These are phyloP conservation scores for Macrocybe gigantea DNA, from an alignment of 768 basidiomycete species.

Conservation along the genomic window DNA sequence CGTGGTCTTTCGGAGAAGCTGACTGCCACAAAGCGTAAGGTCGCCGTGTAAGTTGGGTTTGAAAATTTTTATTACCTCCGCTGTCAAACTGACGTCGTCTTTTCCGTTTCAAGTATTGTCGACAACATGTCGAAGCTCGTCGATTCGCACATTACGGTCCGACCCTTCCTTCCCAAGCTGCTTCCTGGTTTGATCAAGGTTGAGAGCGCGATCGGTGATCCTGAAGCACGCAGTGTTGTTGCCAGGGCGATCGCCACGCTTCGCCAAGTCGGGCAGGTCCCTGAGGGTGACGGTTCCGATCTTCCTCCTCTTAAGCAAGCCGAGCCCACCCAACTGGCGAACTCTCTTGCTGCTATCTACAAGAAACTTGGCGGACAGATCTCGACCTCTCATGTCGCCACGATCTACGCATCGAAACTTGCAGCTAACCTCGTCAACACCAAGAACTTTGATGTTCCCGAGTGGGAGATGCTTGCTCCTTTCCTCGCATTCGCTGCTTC, in stretches of 20 bases:
- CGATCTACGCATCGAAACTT: slow-evolving; percentile 69
- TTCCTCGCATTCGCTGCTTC: slow-evolving; percentile 66
- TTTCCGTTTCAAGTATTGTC: slow-evolving; percentile 56
- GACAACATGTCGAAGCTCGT: slow-evolving; percentile 99
- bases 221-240: slow-evolving; percentile 93
- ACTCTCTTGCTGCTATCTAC: slow-evolving; percentile 71
- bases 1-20: slow-evolving; percentile 94
- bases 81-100: slow-evolving; percentile 7
- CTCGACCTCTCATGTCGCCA: slow-evolving; percentile 50
- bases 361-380: slow-evolving; percentile 72
- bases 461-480: slow-evolving; percentile 80
- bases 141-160: slow-evolving; percentile 90
- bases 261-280: slow-evolving; percentile 91
- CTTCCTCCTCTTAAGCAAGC: slow-evolving; percentile 79
- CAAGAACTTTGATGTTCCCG: slow-evolving; percentile 87
- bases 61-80: slow-evolving; percentile 10
- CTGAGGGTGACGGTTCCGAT: slow-evolving; percentile 85
- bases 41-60: slow-evolving; percentile 74
- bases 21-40: slow-evolving; percentile 95
- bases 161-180: slow-evolving; percentile 94
- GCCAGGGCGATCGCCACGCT: slow-evolving; percentile 91
- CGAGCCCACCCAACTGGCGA: slow-evolving; percentile 61
- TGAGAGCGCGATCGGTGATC: slow-evolving; percentile 91
- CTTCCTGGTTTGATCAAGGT: slow-evolving; percentile 96
- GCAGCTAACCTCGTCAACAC: slow-evolving; percentile 83